Base-by-base conservation (phyloP, 495 filamentous ascomycete species). In the Alectoria sarmentosa region DNA sequence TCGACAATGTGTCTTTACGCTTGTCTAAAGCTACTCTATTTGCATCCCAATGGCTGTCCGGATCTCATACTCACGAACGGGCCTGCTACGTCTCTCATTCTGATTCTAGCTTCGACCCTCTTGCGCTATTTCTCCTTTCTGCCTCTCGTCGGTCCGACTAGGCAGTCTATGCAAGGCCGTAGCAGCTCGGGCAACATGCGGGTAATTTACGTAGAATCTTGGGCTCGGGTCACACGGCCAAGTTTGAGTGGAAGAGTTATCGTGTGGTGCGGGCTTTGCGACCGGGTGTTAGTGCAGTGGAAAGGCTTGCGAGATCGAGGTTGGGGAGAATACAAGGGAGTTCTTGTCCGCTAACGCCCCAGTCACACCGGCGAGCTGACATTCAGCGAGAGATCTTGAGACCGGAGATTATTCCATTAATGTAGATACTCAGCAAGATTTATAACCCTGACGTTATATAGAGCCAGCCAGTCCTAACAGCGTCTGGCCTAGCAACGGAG, bases 41-140 rank as follows among this genome's bases (percentile, higher is more conserved):
- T 73, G 49, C 76, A 78, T 54, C 65, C 61, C 26, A 30, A 68
- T 39, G 64, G 67, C 19, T 77, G 80, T 64, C 90, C 90, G 1
- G 87, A 91, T 73, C 71, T 96, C 19, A 85, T 98, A 58, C 71
- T 97, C 23, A 89, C 86, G 44, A 96, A 98, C 74, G 94, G 94
- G 0, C 94, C 94, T 1, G 94, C 88, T 2, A 95, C 90, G 3
- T 89, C 85, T 19, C 88, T 96, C 42, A 85, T 96, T 49, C 79
- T 97, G 58, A 78, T 92, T 10, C 67, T 90, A 0, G 89, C 88
- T 0, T 83, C 85, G 3, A 80, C 86, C 34, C 26, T 89, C 3
- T 74, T 96, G 58, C 88, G 89, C 65, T 81, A 91, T 64, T 77
- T 84, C 58, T 72, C 73, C 36, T 32, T 85, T 1, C 17, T 54